These are phyloP conservation scores for Coffea eugenioides DNA, from an alignment of 257 asterid species.

Conservation along the genomic window DNA sequence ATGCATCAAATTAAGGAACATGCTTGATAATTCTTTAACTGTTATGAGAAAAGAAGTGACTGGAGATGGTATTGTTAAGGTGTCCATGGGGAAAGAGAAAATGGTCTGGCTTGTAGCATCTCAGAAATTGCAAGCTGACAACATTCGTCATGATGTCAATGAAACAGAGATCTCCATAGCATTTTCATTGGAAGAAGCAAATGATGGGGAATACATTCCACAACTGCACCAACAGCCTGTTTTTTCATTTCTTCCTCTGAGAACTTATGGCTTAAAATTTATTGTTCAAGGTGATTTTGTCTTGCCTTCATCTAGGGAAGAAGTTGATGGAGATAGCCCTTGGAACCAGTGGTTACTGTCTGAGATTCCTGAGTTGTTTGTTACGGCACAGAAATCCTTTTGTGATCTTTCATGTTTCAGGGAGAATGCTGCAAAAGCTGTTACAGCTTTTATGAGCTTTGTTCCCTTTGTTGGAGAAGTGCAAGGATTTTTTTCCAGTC, in stretches of 20 bases:
- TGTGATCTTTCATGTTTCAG: constrained; percentile 82
- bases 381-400: constrained; percentile 67
- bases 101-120: constrained; percentile 90
- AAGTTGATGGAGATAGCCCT: constrained; percentile 88
- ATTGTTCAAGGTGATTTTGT: constrained; percentile 96
- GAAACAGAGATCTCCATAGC: constrained; percentile 87
- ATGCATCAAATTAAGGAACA: constrained; percentile 72
- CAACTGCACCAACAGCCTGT: constrained; percentile 82
- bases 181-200: constrained; percentile 63
- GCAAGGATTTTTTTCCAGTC: constrained; percentile 84
- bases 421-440: constrained; percentile 65
- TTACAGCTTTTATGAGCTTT: constrained; percentile 79
- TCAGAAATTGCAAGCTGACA: constrained; percentile 51
- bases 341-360: constrained; percentile 98
- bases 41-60: constrained; percentile 77
- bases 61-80: constrained; percentile 78
- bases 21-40: constrained; percentile 55
- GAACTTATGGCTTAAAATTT: constrained; percentile 93
- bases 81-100: constrained; percentile 65
- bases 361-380: constrained; percentile 81
- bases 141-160: constrained; percentile 59
- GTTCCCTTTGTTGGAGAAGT: constrained; percentile 89
- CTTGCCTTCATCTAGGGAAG: constrained; percentile 98
- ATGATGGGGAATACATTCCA: constrained; percentile 59
- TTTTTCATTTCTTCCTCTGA: constrained; percentile 93